phyloP scores from a whole-genome alignment of 805 yeast species.

The Yarrowia yakushimensis region DNA sequence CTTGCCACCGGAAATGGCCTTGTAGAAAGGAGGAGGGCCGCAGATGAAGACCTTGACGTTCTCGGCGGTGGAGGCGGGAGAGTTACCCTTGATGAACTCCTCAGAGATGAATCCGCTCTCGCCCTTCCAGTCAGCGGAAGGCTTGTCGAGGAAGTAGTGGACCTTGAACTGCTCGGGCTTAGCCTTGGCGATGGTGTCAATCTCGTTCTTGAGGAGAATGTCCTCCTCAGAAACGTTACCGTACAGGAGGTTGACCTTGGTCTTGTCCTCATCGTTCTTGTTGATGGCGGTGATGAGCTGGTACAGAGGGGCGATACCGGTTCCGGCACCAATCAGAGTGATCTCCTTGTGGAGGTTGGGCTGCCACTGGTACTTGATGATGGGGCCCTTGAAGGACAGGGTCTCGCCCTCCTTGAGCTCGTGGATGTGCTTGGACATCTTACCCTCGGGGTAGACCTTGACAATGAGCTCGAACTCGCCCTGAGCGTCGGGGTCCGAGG shows the following conservation, averaged over 20 bases:
- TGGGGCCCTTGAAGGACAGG: slow-evolving; percentile 90
- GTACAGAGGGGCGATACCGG: slow-evolving; percentile 94
- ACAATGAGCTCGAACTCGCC: slow-evolving; percentile 78
- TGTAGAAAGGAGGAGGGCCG: slow-evolving; percentile 92
- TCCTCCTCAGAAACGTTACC: slow-evolving; percentile 78
- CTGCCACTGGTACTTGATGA: slow-evolving; percentile 84
- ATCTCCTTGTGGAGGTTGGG: slow-evolving; percentile 79
- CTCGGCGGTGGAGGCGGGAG: slow-evolving; percentile 62
- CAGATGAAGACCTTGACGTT: slow-evolving; percentile 80
- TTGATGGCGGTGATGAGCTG: slow-evolving; percentile 78
- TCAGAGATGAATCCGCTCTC: slow-evolving; percentile 72
- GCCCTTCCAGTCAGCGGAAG: slow-evolving; percentile 50
- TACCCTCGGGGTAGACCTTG: slow-evolving; percentile 82
- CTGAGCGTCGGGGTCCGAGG: slow-evolving; percentile 60
- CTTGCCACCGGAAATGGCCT: slow-evolving; percentile 83
- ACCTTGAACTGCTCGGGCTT: slow-evolving; percentile 76
- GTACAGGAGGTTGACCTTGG: slow-evolving; percentile 77
- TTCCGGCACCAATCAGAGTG: slow-evolving; percentile 89
- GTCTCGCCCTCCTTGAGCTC: slow-evolving; percentile 73
- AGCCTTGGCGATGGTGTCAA: slow-evolving; percentile 63
- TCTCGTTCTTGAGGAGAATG: slow-evolving; percentile 71
- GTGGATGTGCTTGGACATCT: slow-evolving; percentile 72
- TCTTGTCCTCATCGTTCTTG: slow-evolving; percentile 79
- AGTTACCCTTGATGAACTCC: slow-evolving; percentile 59
- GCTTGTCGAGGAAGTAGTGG: slow-evolving; percentile 74